Base-by-base conservation (phyloP, 2,329 filamentous ascomycete species). In the Macrophomina pseudophaseolina region DNA sequence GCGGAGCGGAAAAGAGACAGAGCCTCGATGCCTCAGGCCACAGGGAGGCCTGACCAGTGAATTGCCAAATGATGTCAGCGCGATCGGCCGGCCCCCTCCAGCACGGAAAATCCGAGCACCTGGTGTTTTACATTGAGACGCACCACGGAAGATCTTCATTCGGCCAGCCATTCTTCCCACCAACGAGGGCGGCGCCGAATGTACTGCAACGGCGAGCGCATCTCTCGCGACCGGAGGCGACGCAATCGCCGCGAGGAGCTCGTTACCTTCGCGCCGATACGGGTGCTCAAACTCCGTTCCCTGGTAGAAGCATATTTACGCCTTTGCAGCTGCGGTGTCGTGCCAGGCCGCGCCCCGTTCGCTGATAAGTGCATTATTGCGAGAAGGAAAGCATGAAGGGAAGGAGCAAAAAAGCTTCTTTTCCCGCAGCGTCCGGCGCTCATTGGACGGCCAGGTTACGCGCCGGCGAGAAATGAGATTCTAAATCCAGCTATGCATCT, bases 381-480 rank as follows among this genome's bases (percentile, higher is more conserved):
- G 23, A 32, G 38, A 54, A 54, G 2, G 46, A 4, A n/a, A n/a
- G 35, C 35, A 56, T 28, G n/a, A 14, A 58, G 35, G 35, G 30
- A 30, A 40, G n/a, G 11, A 23, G 23, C 23, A 56, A 42, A 56
- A 46, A 48, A 60, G 40, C 28, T 58, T 58, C 23, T 58, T 44
- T 30, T n/a, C 33, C 12, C 33, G 7, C 42, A 46, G 9, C n/a
- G 16, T 12, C n/a, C 11, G 11, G 5, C 40, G 23, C 28, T 16
- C 6, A 48, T 60, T 60, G 56, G 56, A 18, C 40, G 28, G 14
- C 54, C 14, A 32, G 16, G 40, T 14, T 62, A 62, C 42, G 58
- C 58, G 58, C 58, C 58, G 16, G 58, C 58, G 58, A 48, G 58
- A 62, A 62, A 62, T 48, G 58, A 49, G 58, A 62, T 62, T 48